Evolutionary conservation across 441 rosid genomes (phyloP), one percentile per base, ranked within the genome.

Genomic region (Adansonia grandidieri): DNA sequence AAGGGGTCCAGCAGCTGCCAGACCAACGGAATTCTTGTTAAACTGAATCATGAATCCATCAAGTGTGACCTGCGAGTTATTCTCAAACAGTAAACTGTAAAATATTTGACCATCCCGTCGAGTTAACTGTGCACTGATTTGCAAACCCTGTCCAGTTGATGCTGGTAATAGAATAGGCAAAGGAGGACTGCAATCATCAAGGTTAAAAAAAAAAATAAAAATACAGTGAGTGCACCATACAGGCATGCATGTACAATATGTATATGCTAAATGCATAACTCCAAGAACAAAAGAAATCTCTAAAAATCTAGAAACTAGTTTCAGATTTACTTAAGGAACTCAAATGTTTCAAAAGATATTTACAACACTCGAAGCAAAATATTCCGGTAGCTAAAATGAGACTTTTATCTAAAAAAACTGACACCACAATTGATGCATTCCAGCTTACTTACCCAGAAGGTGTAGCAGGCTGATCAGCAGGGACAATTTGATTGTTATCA

Each of bases 31-130:
- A 74, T 96, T 96, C 92, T 94, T 96, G 91, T 96, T 96, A 81
- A 96, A 96, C 68, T 94, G 99, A 83, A 96, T 96, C 99, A 96
- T 90, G 88, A 96, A 96, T 50, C 99, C 99, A 85, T 96, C 99
- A 75, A 96, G 96, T 14, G 93, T 81, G 69, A 79, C 71, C 84
- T 91, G 97, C 1, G 97, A 17, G 86, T 90, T 94, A 87, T 94
- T 96, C 92, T 94, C 99, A 74, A 94, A 94, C 81, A 87, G 78
- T 80, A 94, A 77, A 80, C 84, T 86, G 80, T 96, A 96, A 80
- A 88, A 90, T 80, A 92, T 86, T 85, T 91, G 98, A 62, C 97
- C 99, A 74, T 94, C 99, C 73, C 47, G 89, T 74, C 90, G 82
- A 61, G 79, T 82, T 85, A 96, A 84, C 85, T 91, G 93, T 58